Evolutionary conservation across 768 basidiomycete species (phyloP).

Genomic region (Cantharellus anzutake): DNA sequence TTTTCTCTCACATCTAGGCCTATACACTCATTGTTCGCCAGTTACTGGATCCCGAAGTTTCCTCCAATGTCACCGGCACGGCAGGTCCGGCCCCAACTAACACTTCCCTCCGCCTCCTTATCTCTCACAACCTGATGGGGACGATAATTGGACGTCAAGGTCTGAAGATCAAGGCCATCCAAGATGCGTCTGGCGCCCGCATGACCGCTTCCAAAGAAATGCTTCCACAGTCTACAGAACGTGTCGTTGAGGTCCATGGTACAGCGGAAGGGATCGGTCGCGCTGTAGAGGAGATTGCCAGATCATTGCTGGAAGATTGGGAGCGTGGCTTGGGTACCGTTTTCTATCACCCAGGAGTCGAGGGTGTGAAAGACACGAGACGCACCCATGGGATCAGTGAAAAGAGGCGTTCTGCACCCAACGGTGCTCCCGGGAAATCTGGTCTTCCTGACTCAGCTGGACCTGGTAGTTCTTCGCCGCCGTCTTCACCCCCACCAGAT

Average conservation of each 20-base stretch:
- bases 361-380: constrained; percentile 37
- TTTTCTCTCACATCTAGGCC: constrained; percentile 32
- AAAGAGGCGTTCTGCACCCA: constrained; percentile 19
- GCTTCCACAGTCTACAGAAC: constrained; percentile 97
- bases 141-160: constrained; percentile 93
- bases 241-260: constrained; percentile 95
- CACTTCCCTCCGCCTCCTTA: constrained; percentile 89
- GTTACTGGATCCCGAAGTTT: constrained; percentile 54
- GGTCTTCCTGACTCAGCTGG: background rate
- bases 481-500: constrained; percentile 16
- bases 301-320: constrained; percentile 92
- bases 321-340: constrained; percentile 88
- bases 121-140: constrained; percentile 99
- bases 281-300: constrained; percentile 90
- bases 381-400: constrained; percentile 32
- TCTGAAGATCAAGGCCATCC: constrained; percentile 97
- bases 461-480: background rate
- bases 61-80: constrained; percentile 48
- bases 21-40: constrained; percentile 89
- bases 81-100: constrained; percentile 26
- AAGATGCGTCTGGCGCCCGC: constrained; percentile 85
- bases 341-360: constrained; percentile 78
- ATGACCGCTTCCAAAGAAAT: constrained; percentile 99
- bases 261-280: constrained; percentile 79
- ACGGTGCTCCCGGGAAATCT: constrained; percentile 32